These are phyloP conservation scores for Colletotrichum truncatum DNA, from an alignment of 2,329 filamentous ascomycete species.

Conservation along the genomic window DNA sequence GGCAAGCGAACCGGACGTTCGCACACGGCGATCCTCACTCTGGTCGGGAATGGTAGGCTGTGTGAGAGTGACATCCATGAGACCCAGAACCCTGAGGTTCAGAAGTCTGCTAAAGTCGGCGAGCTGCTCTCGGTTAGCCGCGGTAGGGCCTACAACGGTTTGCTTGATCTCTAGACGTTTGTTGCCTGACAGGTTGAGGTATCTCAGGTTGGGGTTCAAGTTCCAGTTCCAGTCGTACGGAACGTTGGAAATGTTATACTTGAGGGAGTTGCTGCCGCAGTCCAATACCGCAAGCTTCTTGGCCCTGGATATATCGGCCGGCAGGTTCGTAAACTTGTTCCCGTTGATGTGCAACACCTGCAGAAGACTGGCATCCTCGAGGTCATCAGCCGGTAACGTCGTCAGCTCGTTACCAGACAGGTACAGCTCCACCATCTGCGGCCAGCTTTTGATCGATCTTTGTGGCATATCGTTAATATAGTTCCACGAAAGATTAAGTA, in stretches of 20 bases:
- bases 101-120: slow-evolving; percentile 89
- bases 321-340: slow-evolving; percentile 97
- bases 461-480: slow-evolving; percentile 92
- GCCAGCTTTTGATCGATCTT: slow-evolving; percentile 88
- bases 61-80: slow-evolving; percentile 98
- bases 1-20: slow-evolving; percentile 94
- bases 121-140: slow-evolving; percentile 72
- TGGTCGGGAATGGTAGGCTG: slow-evolving; percentile 94
- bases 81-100: slow-evolving; percentile 85
- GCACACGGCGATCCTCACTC: slow-evolving; percentile 91
- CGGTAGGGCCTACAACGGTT: slow-evolving; percentile 62
- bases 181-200: slow-evolving; percentile 96
- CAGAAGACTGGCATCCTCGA: slow-evolving; percentile 88
- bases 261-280: slow-evolving; percentile 92
- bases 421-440: slow-evolving; percentile 89
- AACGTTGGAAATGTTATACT: slow-evolving; percentile 99
- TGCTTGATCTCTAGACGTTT: slow-evolving; percentile 92
- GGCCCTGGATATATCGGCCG: slow-evolving; percentile 93
- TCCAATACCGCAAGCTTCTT: slow-evolving; percentile 92
- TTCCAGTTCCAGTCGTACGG: slow-evolving; percentile 99
- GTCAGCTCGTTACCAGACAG: slow-evolving; percentile 95
- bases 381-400: slow-evolving; percentile 89
- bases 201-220: slow-evolving; percentile 93
- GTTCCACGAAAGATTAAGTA: slow-evolving; percentile 95
- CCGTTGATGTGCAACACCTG: slow-evolving; percentile 95